These are phyloP conservation scores for Neofusicoccum kwambonambiense DNA, from an alignment of 2,329 filamentous ascomycete species.

Conservation along the genomic window DNA sequence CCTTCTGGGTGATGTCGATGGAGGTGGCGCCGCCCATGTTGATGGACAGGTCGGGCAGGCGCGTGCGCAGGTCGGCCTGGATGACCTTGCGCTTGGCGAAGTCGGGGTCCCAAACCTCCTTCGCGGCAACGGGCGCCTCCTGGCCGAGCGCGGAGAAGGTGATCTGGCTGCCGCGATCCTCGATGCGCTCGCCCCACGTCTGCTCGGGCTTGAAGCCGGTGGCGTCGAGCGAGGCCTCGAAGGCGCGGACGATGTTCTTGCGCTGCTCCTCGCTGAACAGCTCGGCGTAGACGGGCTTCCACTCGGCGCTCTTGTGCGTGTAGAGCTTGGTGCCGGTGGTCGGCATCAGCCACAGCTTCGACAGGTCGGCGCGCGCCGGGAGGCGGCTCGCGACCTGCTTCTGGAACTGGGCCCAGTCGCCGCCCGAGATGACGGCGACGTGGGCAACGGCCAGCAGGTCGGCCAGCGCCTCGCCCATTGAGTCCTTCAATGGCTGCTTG, in stretches of 20 bases:
- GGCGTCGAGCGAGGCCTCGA: conserved; percentile 36
- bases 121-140: conserved; percentile 37
- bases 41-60: conserved; percentile 40
- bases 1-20: conserved; percentile 42
- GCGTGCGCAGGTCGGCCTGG: conserved; percentile 35
- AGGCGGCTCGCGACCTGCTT: conserved; percentile 42
- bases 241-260: conserved; percentile 33
- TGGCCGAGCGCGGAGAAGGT: conserved; percentile 45
- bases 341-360: conserved; percentile 45
- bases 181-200: conserved; percentile 42
- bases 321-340: conserved; percentile 46
- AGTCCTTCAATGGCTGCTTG: conserved; percentile 36
- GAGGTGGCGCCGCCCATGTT: conserved; percentile 44
- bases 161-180: conserved; percentile 45
- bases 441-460: conserved; percentile 40
- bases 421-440: conserved; percentile 43
- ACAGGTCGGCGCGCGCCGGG: conserved; percentile 35
- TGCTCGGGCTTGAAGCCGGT: conserved; percentile 39
- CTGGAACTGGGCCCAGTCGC: conserved; percentile 45
- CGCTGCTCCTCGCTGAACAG: conserved; percentile 35
- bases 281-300: conserved; percentile 40
- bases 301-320: conserved; percentile 28
- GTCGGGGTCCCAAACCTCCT: conserved; percentile 41
- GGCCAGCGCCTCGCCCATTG: conserved; percentile 35
- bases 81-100: conserved; percentile 43